Base-by-base conservation (phyloP, 2,329 filamentous ascomycete species). In the Fusarium sp. region DNA sequence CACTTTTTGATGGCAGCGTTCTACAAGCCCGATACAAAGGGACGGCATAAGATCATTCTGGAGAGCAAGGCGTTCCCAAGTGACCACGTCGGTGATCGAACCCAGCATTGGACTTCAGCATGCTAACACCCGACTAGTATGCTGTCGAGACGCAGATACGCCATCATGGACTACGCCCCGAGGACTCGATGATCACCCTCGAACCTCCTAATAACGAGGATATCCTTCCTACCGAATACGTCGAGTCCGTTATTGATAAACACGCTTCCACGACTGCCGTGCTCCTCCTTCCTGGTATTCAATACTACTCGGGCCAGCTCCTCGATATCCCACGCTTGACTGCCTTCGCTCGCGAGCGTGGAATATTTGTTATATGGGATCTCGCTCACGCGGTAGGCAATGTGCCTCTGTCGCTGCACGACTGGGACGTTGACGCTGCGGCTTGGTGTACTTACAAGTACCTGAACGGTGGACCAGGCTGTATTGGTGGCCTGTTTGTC, bases 401-500 rank as follows among this genome's bases (percentile, higher is more conserved):
- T 72, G 90, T 94, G 3, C 87, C 89, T 14, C 78, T 96, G 23
- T 78, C 83, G 40, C 82, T 96, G 28, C 92, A 96, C 77, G 90
- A 93, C 67, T 96, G 93, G 92, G 84, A 91, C 66, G 92, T 95
- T 44, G 93, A 96, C 77, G 95, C 95, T 72, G 92, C 93, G 15
- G 90, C 86, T 26, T 96, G 93, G 93, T 96, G 93, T 76, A 93
- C 88, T 46, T 96, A 96, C 82, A 96, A 96, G 79, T 96, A 96
- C 78, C 83, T 96, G 72, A 96, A 95, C 74, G 87, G 89, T 44
- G 93, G 93, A 0, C 92, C 93, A 0, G 93, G 93, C 6, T 86
- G 88, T 14, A 95, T 94, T 66, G 92, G 87, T 9, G 92, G 89
- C 1, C 79, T 91, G 2, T 96, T 94, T 73, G 89, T 96, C 23